These are phyloP conservation scores for Vaccinium macrocarpon DNA, from an alignment of 148 eudicot genomes.

Conservation along the genomic window DNA sequence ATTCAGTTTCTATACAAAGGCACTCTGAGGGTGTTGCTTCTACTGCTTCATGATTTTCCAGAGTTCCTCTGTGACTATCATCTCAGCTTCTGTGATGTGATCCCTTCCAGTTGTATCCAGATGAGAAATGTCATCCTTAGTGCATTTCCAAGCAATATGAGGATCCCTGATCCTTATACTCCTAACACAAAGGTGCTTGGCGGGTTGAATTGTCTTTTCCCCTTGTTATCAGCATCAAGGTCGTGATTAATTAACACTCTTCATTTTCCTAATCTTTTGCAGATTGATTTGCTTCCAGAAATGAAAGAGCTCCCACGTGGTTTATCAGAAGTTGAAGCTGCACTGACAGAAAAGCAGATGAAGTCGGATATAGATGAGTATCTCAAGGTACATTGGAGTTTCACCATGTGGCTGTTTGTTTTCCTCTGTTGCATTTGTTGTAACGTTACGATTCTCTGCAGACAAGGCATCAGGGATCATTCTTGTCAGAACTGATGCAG, in stretches of 20 bases:
- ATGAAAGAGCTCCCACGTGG: slow-evolving; percentile 78
- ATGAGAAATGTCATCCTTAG: slow-evolving; percentile 95
- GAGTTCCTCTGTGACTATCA: slow-evolving; percentile 92
- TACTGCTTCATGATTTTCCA: slow-evolving; percentile 92
- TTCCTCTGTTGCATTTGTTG: background rate
- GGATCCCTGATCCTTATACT: slow-evolving; percentile 95
- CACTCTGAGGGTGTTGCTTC: slow-evolving; percentile 78
- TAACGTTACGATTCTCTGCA: slow-evolving; percentile 23
- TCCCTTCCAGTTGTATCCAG: slow-evolving; percentile 92
- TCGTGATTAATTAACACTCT: slow-evolving; percentile 3
- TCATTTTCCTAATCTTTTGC: slow-evolving; percentile 1
- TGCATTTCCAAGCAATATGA: slow-evolving; percentile 97
- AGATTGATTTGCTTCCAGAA: slow-evolving; percentile 85
- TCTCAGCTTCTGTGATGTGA: slow-evolving; percentile 95
- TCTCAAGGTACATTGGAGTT: slow-evolving; percentile 53
- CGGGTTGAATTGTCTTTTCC: background rate
- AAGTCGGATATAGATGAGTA: slow-evolving; percentile 82
- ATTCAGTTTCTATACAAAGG: slow-evolving; percentile 88
- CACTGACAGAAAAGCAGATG: slow-evolving; percentile 76
- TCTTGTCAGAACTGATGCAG: slow-evolving; percentile 72
- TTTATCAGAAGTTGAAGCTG: slow-evolving; percentile 82
- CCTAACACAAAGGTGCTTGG: slow-evolving; percentile 79
- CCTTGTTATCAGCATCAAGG: background rate
- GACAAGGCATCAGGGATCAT: slow-evolving; percentile 74
- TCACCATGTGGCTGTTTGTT: background rate